phyloP scores from a whole-genome alignment of 257 asterid species.

The Plantago ovata region DNA sequence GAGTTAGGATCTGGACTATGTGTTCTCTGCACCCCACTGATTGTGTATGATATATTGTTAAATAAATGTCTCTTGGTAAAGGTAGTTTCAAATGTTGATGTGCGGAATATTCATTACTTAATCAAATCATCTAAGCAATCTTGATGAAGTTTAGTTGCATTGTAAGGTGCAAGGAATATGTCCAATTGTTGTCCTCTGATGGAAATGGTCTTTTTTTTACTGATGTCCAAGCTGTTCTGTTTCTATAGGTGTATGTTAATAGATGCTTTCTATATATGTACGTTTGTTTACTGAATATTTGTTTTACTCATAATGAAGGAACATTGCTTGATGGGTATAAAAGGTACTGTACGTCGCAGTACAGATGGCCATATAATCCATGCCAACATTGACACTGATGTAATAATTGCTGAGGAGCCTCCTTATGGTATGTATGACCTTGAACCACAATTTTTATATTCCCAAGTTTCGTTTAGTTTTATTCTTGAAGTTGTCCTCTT shows the following conservation, averaged over 20 bases:
- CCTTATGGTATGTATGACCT: constrained; percentile 65
- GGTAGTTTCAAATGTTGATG: too few relatives aligned
- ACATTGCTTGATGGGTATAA: constrained; percentile 97
- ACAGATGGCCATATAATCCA: constrained; percentile 98
- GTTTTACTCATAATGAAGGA: constrained; percentile 49
- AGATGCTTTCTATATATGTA: constrained; percentile 10
- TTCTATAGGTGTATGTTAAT: constrained; percentile 4
- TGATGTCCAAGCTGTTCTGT: constrained; percentile 14
- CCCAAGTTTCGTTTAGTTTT: background rate
- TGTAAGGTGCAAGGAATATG: background rate
- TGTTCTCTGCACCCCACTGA: too few relatives aligned
- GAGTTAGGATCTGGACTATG: too few relatives aligned
- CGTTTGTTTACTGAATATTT: constrained; percentile 19
- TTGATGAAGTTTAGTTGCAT: background rate
- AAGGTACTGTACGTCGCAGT: constrained; percentile 98
- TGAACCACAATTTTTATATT: constrained; percentile 2
- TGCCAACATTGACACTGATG: constrained; percentile 99
- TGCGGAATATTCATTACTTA: too few relatives aligned
- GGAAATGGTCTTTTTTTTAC: background rate
- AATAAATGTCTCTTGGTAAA: too few relatives aligned
- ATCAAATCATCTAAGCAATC: too few relatives aligned
- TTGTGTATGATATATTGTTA: too few relatives aligned
- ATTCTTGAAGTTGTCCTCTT: background rate
- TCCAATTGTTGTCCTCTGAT: constrained; percentile 4
- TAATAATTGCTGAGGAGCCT: constrained; percentile 97